Evolutionary conservation across 1,284 basidiomycete species (phyloP).

Genomic region (Ganoderma resinaceum): DNA sequence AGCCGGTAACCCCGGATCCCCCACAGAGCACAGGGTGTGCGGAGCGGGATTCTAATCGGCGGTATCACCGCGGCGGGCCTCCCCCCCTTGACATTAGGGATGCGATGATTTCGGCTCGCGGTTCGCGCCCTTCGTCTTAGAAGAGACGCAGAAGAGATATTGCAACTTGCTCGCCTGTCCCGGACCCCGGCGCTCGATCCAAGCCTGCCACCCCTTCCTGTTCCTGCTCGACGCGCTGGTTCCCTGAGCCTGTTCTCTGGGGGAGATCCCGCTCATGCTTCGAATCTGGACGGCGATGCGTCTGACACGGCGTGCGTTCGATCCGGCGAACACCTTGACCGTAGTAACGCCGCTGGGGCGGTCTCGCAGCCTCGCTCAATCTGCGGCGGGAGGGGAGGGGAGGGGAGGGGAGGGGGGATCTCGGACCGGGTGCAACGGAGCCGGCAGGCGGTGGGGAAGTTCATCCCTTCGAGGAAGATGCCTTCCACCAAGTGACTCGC

Average conservation of each 20-base stretch:
- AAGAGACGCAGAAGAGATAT: no score
- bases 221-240: no score
- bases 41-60: no score
- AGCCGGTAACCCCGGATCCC: no score
- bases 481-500: not conserved
- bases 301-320: not conserved
- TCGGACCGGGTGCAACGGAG: not conserved
- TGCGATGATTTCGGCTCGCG: no score
- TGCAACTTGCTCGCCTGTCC: no score
- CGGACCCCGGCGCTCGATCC: not conserved
- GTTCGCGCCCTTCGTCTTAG: no score
- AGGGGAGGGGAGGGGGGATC: not conserved
- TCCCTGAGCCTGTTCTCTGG: not conserved
- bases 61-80: no score
- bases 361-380: constrained; percentile 41
- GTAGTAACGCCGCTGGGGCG: not conserved
- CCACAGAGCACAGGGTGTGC: not conserved
- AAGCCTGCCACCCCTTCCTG: not conserved
- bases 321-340: not conserved
- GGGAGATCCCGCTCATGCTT: not conserved
- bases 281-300: not conserved
- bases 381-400: no score
- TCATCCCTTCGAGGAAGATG: not conserved
- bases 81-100: no score
- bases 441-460: not conserved